A percentile compares a stretch with the other conserved stretches of the same genome.
These are phyloP conservation scores for Colletotrichum cereale DNA, from an alignment of 2,329 filamentous ascomycete genomes.

Conservation along the genomic window DNA sequence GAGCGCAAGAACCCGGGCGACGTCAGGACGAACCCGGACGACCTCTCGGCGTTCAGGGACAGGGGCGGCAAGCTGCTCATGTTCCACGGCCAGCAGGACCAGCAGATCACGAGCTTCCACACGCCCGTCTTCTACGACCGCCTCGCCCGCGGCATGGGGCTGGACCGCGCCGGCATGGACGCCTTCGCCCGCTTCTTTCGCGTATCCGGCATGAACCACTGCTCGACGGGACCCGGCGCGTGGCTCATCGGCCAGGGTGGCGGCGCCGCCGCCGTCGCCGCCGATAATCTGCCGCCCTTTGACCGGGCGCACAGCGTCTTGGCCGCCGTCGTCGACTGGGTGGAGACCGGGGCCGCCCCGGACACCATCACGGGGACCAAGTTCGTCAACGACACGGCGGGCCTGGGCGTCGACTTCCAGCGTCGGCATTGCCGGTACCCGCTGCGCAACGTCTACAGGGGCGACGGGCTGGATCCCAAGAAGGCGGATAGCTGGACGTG, in stretches of 20 bases:
- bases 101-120: conserved; percentile 57
- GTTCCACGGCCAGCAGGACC: conserved; percentile 60
- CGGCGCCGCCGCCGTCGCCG: conserved; percentile 17
- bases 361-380: conserved; percentile 53
- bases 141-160: conserved; percentile 58
- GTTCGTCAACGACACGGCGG: conserved; percentile 45
- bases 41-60: conserved; percentile 54
- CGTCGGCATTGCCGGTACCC: conserved; percentile 33
- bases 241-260: conserved; percentile 47
- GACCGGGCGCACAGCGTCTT: conserved; percentile 59
- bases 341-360: conserved; percentile 57
- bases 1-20: conserved; percentile 51
- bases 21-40: conserved; percentile 54
- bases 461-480: background rate
- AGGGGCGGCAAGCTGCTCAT: conserved; percentile 59
- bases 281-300: conserved; percentile 43
- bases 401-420: conserved; percentile 19
- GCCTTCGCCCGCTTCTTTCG: conserved; percentile 66
- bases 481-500: conserved; percentile 22
- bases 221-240: conserved; percentile 61
- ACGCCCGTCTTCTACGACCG: conserved; percentile 63
- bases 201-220: conserved; percentile 68
- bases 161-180: conserved; percentile 50
- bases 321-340: conserved; percentile 62
- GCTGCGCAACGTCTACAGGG: conserved; percentile 11